Evolutionary conservation across 2,329 filamentous ascomycete genomes (phyloP).

Genomic region (Penicillium sp.): DNA sequence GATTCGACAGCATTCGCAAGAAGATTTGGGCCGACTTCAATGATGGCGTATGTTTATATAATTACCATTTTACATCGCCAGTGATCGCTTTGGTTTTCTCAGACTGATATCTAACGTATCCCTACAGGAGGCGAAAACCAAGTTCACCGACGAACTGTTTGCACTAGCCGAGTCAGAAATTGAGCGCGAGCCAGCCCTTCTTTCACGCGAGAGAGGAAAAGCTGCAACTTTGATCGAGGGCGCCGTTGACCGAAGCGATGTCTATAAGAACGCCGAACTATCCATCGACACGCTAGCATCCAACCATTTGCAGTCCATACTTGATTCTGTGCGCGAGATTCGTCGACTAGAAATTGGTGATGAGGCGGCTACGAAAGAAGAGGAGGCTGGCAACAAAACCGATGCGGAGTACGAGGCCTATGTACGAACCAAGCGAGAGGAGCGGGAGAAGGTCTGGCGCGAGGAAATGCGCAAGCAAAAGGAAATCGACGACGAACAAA

Average conservation of each 20-base stretch:
- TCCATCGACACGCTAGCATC: conserved; percentile 57
- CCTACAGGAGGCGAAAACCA: conserved; percentile 52
- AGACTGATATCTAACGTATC: conserved; percentile 11
- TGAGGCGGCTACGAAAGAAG: conserved; percentile 56
- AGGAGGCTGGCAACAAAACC: conserved; percentile 56
- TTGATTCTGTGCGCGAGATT: conserved; percentile 58
- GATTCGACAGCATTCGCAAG: conserved; percentile 64
- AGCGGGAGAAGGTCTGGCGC: conserved; percentile 52
- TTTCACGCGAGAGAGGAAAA: conserved; percentile 62
- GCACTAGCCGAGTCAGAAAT: conserved; percentile 62
- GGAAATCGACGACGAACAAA: conserved; percentile 50
- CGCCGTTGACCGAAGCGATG: conserved; percentile 62
- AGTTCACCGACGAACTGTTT: conserved; percentile 55
- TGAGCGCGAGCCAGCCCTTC: conserved; percentile 60
- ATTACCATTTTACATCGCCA: neutral
- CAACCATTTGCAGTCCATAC: conserved; percentile 55
- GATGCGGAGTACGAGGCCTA: conserved; percentile 62
- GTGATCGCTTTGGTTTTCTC: neutral
- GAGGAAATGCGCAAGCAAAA: conserved; percentile 54
- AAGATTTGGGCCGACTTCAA: conserved; percentile 61
- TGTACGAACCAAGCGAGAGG: conserved; percentile 53
- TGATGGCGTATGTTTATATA: conserved; percentile 46
- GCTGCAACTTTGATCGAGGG: conserved; percentile 65
- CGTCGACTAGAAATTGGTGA: conserved; percentile 60
- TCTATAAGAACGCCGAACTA: conserved; percentile 60